Conservation (phyloP, 2,329 filamentous ascomycete species). For the Ophiosphaerella herpotricha region DNA sequence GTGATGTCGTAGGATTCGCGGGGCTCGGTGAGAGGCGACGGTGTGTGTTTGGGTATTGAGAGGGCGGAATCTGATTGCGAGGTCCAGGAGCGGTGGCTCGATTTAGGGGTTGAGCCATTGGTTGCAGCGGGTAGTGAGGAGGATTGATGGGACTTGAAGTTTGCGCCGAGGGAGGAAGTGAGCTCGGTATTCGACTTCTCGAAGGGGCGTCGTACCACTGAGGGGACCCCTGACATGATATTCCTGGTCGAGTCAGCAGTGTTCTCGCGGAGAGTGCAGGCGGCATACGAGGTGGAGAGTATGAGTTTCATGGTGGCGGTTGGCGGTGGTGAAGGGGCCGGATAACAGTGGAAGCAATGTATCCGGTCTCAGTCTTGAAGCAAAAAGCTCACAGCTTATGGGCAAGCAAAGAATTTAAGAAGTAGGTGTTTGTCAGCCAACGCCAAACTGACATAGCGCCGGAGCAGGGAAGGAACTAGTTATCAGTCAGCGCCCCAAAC, state of each 20-base stretch:
- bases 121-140: constrained; percentile 50
- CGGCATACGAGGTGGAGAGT: constrained; percentile 81
- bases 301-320: constrained; percentile 72
- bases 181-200: constrained; percentile 93
- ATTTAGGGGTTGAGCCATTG: constrained; percentile 40
- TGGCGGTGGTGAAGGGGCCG: background rate
- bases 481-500: background rate
- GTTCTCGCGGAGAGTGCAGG: background rate
- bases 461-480: too few relatives aligned
- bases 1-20: constrained; percentile 88
- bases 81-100: constrained; percentile 67
- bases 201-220: constrained; percentile 78
- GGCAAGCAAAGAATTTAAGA: background rate
- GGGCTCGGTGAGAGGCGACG: constrained; percentile 77
- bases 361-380: background rate
- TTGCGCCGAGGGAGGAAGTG: constrained; percentile 82
- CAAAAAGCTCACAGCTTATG: background rate
- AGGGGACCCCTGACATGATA: constrained; percentile 81
- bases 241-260: constrained; percentile 70
- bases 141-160: constrained; percentile 75
- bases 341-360: background rate
- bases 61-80: constrained; percentile 56
- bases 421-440: constrained; percentile 26
- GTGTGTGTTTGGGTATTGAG: constrained; percentile 76
- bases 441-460: background rate